These are phyloP conservation scores for Hemileccinum impolitum DNA, from an alignment of 768 basidiomycete species.

Conservation along the genomic window DNA sequence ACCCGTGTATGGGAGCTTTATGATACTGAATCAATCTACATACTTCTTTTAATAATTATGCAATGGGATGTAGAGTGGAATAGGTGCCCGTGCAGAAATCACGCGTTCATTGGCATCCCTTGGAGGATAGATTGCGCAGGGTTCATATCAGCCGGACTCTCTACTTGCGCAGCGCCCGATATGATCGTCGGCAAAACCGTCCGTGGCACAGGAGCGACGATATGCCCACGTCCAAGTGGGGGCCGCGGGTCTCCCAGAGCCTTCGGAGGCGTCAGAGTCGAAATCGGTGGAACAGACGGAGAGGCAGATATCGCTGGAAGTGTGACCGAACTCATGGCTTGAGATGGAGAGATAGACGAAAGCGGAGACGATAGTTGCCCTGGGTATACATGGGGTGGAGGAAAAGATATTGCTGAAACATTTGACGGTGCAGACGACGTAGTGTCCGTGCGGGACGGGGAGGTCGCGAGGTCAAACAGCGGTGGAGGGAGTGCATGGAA, in stretches of 20 bases:
- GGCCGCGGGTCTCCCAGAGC: not conserved
- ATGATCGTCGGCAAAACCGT: constrained; percentile 20
- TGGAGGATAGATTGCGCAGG: constrained; percentile 11
- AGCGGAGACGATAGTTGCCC: constrained; percentile 1
- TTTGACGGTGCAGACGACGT: constrained; percentile 25
- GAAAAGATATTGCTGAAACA: constrained; percentile 17
- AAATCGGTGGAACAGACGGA: constrained; percentile 21
- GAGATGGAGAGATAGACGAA: constrained; percentile 9
- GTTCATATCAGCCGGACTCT: constrained; percentile 32
- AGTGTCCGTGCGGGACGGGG: constrained; percentile 29
- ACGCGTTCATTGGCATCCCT: not conserved
- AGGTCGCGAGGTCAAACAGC: constrained; percentile 31
- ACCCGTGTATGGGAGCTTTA: not conserved
- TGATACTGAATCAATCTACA: not conserved
- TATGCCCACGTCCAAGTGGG: not conserved
- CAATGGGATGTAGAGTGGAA: not conserved
- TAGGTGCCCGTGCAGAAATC: not conserved
- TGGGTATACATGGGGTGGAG: constrained; percentile 3
- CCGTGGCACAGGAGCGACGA: constrained; percentile 13
- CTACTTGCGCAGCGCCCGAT: constrained; percentile 20
- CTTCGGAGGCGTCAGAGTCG: constrained; percentile 11
- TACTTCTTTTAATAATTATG: not conserved
- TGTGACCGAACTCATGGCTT: not conserved
- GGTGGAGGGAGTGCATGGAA: constrained; percentile 46
- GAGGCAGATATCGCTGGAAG: constrained; percentile 1